Percentiles rank a stretch among this genome's conserved stretches.
phyloP scores from a whole-genome alignment of 2,329 filamentous ascomycete species.

The Fusarium nanum region DNA sequence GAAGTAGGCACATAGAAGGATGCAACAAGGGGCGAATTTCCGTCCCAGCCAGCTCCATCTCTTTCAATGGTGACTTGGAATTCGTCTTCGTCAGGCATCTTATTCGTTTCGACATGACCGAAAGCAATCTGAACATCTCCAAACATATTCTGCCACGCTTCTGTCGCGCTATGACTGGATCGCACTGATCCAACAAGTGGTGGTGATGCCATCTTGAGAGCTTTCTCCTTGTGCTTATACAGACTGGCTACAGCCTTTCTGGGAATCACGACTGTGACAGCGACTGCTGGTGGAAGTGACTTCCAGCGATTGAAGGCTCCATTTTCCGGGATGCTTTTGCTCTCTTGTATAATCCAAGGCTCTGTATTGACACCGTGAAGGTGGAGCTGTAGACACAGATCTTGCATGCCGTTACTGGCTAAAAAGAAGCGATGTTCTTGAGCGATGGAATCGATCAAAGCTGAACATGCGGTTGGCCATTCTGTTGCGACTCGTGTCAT shows the following conservation, averaged over 20 bases:
- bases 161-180: slow-evolving; percentile 35
- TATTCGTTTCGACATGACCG: slow-evolving; percentile 50
- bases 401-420: slow-evolving; percentile 50
- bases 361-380: slow-evolving; percentile 51
- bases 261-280: slow-evolving; percentile 54
- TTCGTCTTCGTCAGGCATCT: slow-evolving; percentile 45
- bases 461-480: slow-evolving; percentile 48
- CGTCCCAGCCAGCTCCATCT: slow-evolving; percentile 53
- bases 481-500: slow-evolving; percentile 51
- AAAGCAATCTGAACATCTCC: slow-evolving; percentile 57
- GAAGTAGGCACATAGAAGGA: slow-evolving; percentile 56
- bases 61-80: slow-evolving; percentile 50
- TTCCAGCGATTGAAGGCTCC: slow-evolving; percentile 54
- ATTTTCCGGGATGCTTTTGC: slow-evolving; percentile 29
- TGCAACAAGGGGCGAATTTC: slow-evolving; percentile 54
- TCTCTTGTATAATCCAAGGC: slow-evolving; percentile 45
- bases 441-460: slow-evolving; percentile 48
- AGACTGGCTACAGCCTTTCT: slow-evolving; percentile 44
- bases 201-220: slow-evolving; percentile 41
- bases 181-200: slow-evolving; percentile 49
- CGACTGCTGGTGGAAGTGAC: slow-evolving; percentile 51
- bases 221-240: slow-evolving; percentile 34
- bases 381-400: slow-evolving; percentile 53
- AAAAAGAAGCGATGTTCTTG: slow-evolving; percentile 48
- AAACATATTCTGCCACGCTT: slow-evolving; percentile 53